These are phyloP conservation scores for Neoboletus subvelutipes DNA, from an alignment of 768 basidiomycete genomes.

Conservation along the genomic window DNA sequence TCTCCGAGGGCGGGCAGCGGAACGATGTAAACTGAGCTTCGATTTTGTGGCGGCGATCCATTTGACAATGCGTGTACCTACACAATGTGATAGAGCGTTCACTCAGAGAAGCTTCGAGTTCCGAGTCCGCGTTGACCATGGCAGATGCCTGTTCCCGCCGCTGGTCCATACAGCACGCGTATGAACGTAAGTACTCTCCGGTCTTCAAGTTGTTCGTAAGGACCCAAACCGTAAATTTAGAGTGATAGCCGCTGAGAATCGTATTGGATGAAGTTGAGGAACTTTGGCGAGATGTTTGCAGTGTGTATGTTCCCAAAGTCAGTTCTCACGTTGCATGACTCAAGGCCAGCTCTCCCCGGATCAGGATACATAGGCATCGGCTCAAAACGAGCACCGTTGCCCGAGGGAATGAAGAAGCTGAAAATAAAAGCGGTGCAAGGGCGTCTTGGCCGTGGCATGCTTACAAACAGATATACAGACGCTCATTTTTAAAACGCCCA, in stretches of 20 bases:
- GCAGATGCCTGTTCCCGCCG: too few species aligned
- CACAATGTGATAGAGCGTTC: too few species aligned
- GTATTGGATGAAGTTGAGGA: background rate
- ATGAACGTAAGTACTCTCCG: background rate
- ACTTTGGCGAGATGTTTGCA: background rate
- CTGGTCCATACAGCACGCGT: background rate
- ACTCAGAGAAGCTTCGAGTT: background rate
- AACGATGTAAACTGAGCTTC: background rate
- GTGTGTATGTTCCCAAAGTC: background rate
- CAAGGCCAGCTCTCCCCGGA: background rate
- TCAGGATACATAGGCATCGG: background rate
- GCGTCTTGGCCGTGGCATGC: too few species aligned
- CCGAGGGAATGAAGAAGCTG: background rate
- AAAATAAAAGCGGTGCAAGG: background rate
- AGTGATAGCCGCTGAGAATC: background rate
- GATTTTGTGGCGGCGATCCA: background rate
- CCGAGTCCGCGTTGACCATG: background rate
- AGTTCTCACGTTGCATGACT: background rate
- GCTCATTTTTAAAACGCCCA: background rate
- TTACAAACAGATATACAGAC: too few species aligned
- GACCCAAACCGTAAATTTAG: background rate
- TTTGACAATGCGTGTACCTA: background rate
- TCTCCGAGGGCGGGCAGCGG: background rate
- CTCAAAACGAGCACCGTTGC: too few species aligned
- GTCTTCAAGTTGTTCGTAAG: background rate